Conservation (phyloP, 371 early-diverging fungal genomes). For the Chytridiales sp. region DNA sequence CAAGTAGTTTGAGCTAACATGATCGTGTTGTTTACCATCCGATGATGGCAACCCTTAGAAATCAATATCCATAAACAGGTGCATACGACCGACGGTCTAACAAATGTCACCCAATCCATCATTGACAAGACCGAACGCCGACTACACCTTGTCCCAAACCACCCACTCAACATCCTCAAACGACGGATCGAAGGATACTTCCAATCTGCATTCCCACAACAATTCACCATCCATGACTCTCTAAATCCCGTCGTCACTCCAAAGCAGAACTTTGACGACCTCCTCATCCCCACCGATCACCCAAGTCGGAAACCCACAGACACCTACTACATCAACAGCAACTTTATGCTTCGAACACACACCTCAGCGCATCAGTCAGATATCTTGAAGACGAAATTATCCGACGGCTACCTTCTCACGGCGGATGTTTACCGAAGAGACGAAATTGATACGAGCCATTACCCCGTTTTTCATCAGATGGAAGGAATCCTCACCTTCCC, state of each 20-base stretch:
- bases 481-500: conserved; percentile 74
- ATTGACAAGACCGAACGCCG: conserved; percentile 73
- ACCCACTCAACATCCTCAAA: conserved; percentile 86
- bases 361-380: conserved; percentile 93
- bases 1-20: too few relatives aligned
- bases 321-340: conserved; percentile 88
- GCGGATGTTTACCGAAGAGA: conserved; percentile 98
- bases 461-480: conserved; percentile 98
- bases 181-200: conserved; percentile 73
- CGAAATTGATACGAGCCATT: conserved; percentile 93
- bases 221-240: conserved; percentile 38
- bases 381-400: conserved; percentile 48
- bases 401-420: conserved; percentile 69
- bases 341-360: conserved; percentile 85
- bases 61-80: conserved; percentile 4
- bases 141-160: conserved; percentile 77
- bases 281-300: conserved; percentile 81
- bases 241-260: conserved; percentile 78
- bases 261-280: conserved; percentile 88
- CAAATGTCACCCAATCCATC: conserved; percentile 79
- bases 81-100: conserved; percentile 61
- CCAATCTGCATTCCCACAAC: background rate
- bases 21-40: too few relatives aligned
- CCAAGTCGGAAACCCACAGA: conserved; percentile 79
- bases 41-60: too few relatives aligned